Evolutionary conservation across 306 rosid genomes (phyloP).

Genomic region (Malus sylvestris): DNA sequence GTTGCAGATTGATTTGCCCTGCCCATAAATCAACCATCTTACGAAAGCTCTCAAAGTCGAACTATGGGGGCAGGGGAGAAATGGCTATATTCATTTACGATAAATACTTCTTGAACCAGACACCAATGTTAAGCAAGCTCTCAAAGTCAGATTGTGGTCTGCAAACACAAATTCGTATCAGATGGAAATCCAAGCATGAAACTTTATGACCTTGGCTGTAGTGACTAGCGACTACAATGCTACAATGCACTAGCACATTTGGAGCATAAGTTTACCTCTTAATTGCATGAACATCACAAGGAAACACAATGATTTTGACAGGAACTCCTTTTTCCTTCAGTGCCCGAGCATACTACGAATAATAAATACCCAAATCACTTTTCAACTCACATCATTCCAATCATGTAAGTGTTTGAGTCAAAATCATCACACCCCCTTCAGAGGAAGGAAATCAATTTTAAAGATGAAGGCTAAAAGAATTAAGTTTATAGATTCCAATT

Average conservation of each 20-base stretch:
- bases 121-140: constrained; percentile 76
- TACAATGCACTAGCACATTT: background rate
- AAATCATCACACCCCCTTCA: background rate
- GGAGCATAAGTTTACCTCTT: constrained; percentile 50
- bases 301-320: constrained; percentile 66
- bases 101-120: constrained; percentile 76
- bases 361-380: constrained; percentile 13
- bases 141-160: constrained; percentile 95
- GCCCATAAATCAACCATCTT: constrained; percentile 40
- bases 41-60: constrained; percentile 47
- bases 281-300: constrained; percentile 64
- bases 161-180: background rate
- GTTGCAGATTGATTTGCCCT: background rate
- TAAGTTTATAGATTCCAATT: background rate
- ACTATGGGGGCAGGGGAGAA: no score
- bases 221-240: background rate
- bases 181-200: background rate
- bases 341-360: constrained; percentile 74
- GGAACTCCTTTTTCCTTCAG: constrained; percentile 70
- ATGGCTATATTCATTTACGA: constrained; percentile 36
- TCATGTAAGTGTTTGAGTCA: background rate
- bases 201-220: background rate
- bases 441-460: background rate
- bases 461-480: background rate
- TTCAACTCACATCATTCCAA: background rate